Base-by-base conservation (phyloP, 305 asterid species). In the Salvia sclarea region DNA sequence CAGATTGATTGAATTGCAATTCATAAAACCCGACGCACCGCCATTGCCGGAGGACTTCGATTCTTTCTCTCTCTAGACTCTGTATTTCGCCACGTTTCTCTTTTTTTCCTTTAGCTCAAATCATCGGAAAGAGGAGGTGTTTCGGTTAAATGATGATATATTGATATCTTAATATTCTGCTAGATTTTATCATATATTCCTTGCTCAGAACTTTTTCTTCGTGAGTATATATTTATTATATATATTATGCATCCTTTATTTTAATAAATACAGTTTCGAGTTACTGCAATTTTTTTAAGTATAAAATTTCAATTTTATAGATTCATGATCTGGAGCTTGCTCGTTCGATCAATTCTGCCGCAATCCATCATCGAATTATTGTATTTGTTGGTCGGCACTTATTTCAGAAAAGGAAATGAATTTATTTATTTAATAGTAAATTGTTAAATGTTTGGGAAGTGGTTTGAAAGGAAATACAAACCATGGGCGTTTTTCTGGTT, bases 11-110 rank as follows among this genome's bases (percentile, higher is more conserved):
- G 14, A 66, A 66, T 47, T 35, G 56, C 57, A 63, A 48, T 50
- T 80, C 77, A 76, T 73, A 66, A 64, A 73, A 70, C 60, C 73
- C 67, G 61, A 44, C 50, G 67, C 81, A 66, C 75, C 73, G 73
- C 79, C 79, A 68, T 69, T 18, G 66, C 35, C 40, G 24, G 68
- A 45, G 37, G 56, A 31, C 65, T 57, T 28, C 3, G 10, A 31
- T 1, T 44, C 8, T 54, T 17, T 66, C 66, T 64, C 75, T 31
- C 61, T 54, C 57, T 52, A 65, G 10, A 60, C 37, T 30, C 70
- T 47, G 18, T n/a, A 14, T 47, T 50, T n/a, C 58, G 69, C 12
- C 8, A 7, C 16, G 45, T 77, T 72, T 68, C 60, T 41, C 69
- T 64, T 40, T 50, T 68, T 59, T 37, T 64, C 76, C 43, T 55